These are phyloP conservation scores for Myxozyma geophila DNA, from an alignment of 805 yeast genomes.

Conservation along the genomic window DNA sequence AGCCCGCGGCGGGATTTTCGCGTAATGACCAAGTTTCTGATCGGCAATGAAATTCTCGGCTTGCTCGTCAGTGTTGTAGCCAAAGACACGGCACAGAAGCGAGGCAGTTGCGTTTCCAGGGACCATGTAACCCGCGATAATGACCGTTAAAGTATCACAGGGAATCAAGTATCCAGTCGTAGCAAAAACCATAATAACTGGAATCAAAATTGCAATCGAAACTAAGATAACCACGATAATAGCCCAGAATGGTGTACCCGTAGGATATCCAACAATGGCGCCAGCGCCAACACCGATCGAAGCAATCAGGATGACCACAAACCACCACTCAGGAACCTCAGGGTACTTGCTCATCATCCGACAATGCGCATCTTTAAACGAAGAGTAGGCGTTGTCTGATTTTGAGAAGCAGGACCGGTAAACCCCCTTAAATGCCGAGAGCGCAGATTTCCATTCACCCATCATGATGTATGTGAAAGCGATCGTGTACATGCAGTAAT, in stretches of 20 bases:
- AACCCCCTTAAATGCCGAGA: slow-evolving; percentile 2
- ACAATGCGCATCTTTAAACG: slow-evolving; percentile 53
- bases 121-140: slow-evolving; percentile 54
- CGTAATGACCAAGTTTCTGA: slow-evolving; percentile 59
- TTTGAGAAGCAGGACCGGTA: neutral
- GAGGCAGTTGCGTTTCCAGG: slow-evolving; percentile 57
- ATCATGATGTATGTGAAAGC: slow-evolving; percentile 9
- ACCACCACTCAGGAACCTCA: slow-evolving; percentile 60
- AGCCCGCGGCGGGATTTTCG: slow-evolving; percentile 56
- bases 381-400: neutral
- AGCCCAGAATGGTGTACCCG: slow-evolving; percentile 66
- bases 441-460: slow-evolving; percentile 16
- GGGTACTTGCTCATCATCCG: slow-evolving; percentile 60
- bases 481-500: slow-evolving; percentile 47
- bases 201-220: slow-evolving; percentile 60
- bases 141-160: slow-evolving; percentile 49
- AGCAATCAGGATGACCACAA: slow-evolving; percentile 48
- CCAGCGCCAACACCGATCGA: slow-evolving; percentile 45
- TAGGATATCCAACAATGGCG: slow-evolving; percentile 48
- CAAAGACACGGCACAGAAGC: slow-evolving; percentile 55
- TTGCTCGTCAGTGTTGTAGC: slow-evolving; percentile 55
- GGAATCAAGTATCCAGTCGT: slow-evolving; percentile 60
- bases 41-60: slow-evolving; percentile 48
- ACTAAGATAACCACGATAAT: slow-evolving; percentile 57
- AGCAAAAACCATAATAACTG: slow-evolving; percentile 64